These are phyloP conservation scores for Trichomonascaceae sp. DNA, from an alignment of 1,139 yeast species.

Conservation along the genomic window DNA sequence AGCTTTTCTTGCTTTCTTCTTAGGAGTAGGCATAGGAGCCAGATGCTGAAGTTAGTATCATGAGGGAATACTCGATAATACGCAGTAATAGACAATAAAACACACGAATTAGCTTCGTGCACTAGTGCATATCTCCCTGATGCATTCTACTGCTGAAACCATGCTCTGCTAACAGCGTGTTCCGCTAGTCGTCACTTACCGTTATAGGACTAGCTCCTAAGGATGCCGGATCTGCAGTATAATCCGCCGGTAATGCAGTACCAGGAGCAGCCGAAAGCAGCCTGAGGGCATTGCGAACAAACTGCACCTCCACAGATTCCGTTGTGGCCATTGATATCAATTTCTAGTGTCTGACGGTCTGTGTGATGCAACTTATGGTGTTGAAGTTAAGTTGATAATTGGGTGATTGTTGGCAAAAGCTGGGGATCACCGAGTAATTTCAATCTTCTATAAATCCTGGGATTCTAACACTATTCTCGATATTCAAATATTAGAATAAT, in stretches of 20 bases:
- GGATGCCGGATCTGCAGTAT: conserved; percentile 8
- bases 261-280: conserved; percentile 11
- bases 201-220: conserved; percentile 11
- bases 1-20: conserved; percentile 10
- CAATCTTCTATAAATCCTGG: too few species aligned
- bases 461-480: too few species aligned
- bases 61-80: too few species aligned
- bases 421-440: too few species aligned
- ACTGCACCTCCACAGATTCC: conserved; percentile 10
- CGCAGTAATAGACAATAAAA: background rate
- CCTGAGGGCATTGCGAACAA: conserved; percentile 14
- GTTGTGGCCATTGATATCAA: background rate
- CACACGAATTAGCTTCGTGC: background rate
- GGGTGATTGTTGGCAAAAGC: background rate
- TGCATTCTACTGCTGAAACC: too few species aligned
- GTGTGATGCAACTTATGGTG: background rate
- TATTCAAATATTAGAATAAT: background rate
- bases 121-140: too few species aligned
- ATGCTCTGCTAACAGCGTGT: too few species aligned
- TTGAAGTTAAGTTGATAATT: background rate
- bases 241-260: conserved; percentile 13
- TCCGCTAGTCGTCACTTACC: conserved; percentile 2
- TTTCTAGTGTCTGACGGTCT: background rate
- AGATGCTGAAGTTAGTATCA: conserved; percentile 8
- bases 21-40: conserved; percentile 18